Evolutionary conservation across 2,329 filamentous ascomycete genomes (phyloP), one percentile per base, ranked within the genome.

Genomic region (Aspergillus eucalypticola): DNA sequence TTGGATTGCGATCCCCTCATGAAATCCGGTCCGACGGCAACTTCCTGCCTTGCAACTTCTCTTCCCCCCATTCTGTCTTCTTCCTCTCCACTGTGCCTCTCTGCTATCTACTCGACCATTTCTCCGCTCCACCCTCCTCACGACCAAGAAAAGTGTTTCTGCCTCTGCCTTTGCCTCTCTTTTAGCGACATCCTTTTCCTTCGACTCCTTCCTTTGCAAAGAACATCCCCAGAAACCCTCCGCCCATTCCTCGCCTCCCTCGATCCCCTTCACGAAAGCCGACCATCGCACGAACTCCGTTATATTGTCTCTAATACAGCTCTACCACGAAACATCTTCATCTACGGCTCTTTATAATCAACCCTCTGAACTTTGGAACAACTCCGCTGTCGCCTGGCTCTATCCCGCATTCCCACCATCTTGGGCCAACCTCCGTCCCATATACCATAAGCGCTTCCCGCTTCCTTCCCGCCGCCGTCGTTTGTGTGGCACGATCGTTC

Each of bases 1-100:
- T 13, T 59, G 27, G 25, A 48, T 59, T 53, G 54, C 50, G 53
- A 63, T 61, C 61, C 61, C 61, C 61, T 61, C 59, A 63, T 57
- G 53, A 61, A 57, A 57, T 61, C 59, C 44, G 53, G 49, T 60
- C 59, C 54, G 32, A 61, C 58, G 48, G 57, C 55, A 35, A 35
- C 32, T 35, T 35, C 32, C 32, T 35, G 32, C 32, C 32, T 35
- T 35, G 8, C 32, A 35, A n/a, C 46, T 50, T 51, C 27, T 52
- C 49, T 52, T 53, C 25, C 46, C 38, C 44, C 32, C 27, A 35
- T 13, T 42, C 52, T 29, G 17, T 19, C 38, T 19, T 23, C n/a
- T 35, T 49, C 42, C 39, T 41, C 21, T 17, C 19, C 21, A 35
- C 29, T 23, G 44, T 56, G 41, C 19, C 25, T 42, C 15, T 27